Base-by-base conservation (phyloP, 208 protist species). In the Trypanosoma lewisi region DNA sequence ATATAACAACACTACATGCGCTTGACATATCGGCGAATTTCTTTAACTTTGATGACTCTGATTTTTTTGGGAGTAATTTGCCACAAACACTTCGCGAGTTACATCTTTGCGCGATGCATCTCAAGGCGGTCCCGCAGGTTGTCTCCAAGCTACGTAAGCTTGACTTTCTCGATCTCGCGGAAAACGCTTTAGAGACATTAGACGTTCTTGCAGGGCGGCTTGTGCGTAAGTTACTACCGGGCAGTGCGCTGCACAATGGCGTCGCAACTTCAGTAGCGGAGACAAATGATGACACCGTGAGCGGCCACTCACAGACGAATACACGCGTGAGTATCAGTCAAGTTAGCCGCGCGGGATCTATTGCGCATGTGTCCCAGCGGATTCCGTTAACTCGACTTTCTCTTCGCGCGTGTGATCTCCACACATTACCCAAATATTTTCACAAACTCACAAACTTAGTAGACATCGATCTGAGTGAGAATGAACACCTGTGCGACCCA, bases 361-460 rank as follows among this genome's bases (percentile, higher is more conserved):
- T 95, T 30, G 67, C 81, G 1, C 62, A 73, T 51, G 80, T 91
- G 21, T 56, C 75, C 30, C 77, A 87, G 48, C 85, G 83, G 12
- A 79, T 93, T 21, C 85, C 78, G 16, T 69, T 95, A 49, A 82
- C 79, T 47, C 75, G 68, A 58, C 73, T 93, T n/a, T 89, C 72
- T 21, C 70, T 93, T 37, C 83, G 84, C 8, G 67, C 50, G 1
- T 95, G 86, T 68, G 75, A 73, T 53, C 75, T 95, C 27, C 79
- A 75, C 17, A 89, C 78, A 47, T 75, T 93, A 28, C 89, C 89
- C 23, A 91, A 93, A 65, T 95, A 93, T 73, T 93, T 95, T 61
- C 89, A 93, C 73, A 91, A 91, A 58, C 61, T 95, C 28, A 83
- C 70, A 19, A 70, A 80, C 6, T 62, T 95, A 17, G 84, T 92